A percentile compares a stretch with the other conserved stretches of the same genome.
phyloP scores from a whole-genome alignment of 208 protist genomes.

The Trypanosoma theileri region DNA sequence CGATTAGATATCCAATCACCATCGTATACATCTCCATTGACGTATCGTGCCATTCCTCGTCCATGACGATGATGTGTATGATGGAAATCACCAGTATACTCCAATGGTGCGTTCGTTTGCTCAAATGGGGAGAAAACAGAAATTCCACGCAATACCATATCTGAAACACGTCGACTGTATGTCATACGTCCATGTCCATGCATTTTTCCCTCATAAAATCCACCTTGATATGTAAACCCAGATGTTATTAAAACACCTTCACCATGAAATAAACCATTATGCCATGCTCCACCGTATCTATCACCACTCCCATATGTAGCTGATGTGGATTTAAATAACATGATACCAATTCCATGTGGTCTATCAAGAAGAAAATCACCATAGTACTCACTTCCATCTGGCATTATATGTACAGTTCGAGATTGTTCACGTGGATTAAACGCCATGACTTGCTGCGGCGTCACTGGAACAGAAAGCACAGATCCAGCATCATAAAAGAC shows the following conservation, averaged over 20 bases:
- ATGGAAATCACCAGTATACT: constrained; percentile 80
- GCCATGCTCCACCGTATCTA: constrained; percentile 78
- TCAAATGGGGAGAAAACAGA: constrained; percentile 78
- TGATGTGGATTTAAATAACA: constrained; percentile 55
- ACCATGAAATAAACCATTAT: constrained; percentile 65
- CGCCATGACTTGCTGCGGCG: constrained; percentile 52
- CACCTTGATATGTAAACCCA: constrained; percentile 80
- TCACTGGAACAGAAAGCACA: constrained; percentile 37
- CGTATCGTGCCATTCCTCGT: constrained; percentile 61
- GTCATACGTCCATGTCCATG: constrained; percentile 43
- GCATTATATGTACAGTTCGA: constrained; percentile 38
- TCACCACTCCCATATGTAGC: constrained; percentile 52
- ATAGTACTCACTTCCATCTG: constrained; percentile 77
- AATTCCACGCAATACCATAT: constrained; percentile 61
- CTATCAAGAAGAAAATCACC: constrained; percentile 53
- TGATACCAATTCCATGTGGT: constrained; percentile 69
- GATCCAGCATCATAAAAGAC: constrained; percentile 19
- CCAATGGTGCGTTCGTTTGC: constrained; percentile 38
- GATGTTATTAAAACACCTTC: constrained; percentile 68
- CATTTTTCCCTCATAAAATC: constrained; percentile 40
- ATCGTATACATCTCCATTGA: constrained; percentile 83
- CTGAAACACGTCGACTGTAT: constrained; percentile 38
- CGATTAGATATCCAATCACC: constrained; percentile 74
- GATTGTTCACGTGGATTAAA: constrained; percentile 46
- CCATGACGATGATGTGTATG: constrained; percentile 63